Base-by-base conservation (phyloP, 139 green algal genomes). In the Raphidocelis subcapitata region DNA sequence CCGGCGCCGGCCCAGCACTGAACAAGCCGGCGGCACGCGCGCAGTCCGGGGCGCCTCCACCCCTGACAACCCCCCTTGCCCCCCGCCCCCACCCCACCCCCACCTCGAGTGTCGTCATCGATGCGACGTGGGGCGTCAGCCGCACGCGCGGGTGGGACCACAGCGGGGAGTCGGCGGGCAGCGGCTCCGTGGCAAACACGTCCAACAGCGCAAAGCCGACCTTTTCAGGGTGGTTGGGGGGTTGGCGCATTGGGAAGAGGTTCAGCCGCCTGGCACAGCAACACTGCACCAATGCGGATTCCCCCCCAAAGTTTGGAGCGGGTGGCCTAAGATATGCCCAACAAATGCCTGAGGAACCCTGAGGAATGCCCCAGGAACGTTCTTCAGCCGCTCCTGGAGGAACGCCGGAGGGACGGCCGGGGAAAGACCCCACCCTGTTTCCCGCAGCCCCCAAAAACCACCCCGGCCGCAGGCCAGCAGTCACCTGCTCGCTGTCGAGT, bases 41-140 rank as follows among this genome's bases (percentile, higher is more conserved):
- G 41, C 8, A 49, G 8, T 8, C 8, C 41, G 8, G 12, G 8
- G 41, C 41, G 8, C 8, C 8, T 12, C 41, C 41, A 8, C 8
- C 41, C 41, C 41, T 12, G 41, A 49, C 41, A 8, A 49, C 41
- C 8, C 8, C 41, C 41, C 41, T 12, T 49, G 12, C 41, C 41
- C 41, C 41, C 41, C 41, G 8, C 41, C 12, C 8, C 41, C 8
- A 8, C 41, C 41, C 8, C 41, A 8, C 41, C 41, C 41, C 5
- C n/a, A 77, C 70, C 70, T 77, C 44, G 29, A 77, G 24, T 1
- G 60, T 77, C 36, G 86, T 91, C 60, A 87, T 84, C 68, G 69
- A 78, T 24, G 79, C 82, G 29, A 89, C 79, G 62, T 92, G 87
- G n/a, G 87, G 85, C 24, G 86, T 90, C 37, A 92, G 79, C 20